These are phyloP conservation scores for Boletus mariae DNA, from an alignment of 1,284 basidiomycete species.

Conservation along the genomic window DNA sequence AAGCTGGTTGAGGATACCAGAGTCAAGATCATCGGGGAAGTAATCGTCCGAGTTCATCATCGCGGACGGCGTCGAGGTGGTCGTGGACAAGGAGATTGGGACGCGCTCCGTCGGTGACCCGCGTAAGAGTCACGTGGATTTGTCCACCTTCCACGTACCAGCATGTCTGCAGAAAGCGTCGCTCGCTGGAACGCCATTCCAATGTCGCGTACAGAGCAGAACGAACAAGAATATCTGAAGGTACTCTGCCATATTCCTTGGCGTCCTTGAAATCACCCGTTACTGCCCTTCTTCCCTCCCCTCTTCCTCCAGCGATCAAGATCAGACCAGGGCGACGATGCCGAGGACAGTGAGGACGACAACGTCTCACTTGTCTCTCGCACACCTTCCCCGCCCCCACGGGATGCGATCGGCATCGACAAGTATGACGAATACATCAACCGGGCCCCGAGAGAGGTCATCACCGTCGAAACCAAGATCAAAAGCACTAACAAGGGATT, in stretches of 20 bases:
- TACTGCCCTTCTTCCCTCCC: conserved; percentile 49
- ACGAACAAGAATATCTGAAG: conserved; percentile 43
- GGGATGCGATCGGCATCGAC: conserved; percentile 54
- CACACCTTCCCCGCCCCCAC: conserved; percentile 55
- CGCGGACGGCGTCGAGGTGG: conserved; percentile 7
- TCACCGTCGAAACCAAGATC: conserved; percentile 77
- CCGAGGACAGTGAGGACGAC: conserved; percentile 51
- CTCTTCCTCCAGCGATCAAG: conserved; percentile 57
- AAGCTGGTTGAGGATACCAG: conserved; percentile 48
- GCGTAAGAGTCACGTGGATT: background rate
- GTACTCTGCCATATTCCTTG: conserved; percentile 59
- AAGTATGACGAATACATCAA: conserved; percentile 66
- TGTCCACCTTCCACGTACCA: background rate
- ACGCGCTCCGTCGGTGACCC: background rate
- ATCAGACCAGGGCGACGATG: conserved; percentile 37
- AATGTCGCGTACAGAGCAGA: conserved; percentile 37
- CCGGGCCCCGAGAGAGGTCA: conserved; percentile 51
- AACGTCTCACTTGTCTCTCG: conserved; percentile 68
- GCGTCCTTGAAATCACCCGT: conserved; percentile 36
- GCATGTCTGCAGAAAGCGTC: conserved; percentile 61
- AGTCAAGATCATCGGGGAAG: conserved; percentile 47
- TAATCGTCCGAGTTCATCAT: conserved; percentile 73
- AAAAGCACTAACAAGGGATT: conserved; percentile 76
- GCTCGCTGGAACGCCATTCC: conserved; percentile 72
- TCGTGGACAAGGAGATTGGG: background rate